A percentile compares a stretch with the other conserved stretches of the same genome.
These are phyloP conservation scores for Eucalyptus fibrosa DNA, from an alignment of 345 rosid species.

Conservation along the genomic window DNA sequence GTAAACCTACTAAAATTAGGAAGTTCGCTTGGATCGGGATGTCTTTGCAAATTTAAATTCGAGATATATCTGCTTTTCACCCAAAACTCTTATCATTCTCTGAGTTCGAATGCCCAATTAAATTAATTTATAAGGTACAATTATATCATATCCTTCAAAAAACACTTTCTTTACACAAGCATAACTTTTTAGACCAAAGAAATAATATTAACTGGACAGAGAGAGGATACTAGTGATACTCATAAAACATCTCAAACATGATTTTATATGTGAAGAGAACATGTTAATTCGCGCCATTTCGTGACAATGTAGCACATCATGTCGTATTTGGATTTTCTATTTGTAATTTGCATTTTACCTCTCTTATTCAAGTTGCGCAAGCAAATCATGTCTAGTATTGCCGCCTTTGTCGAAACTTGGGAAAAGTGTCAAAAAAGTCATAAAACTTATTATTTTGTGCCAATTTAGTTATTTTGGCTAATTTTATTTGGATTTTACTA, in stretches of 20 bases:
- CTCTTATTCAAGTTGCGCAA: neutral
- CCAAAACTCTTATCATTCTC: neutral
- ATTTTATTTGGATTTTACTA: no score
- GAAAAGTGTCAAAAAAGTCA: no score
- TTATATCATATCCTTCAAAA: neutral
- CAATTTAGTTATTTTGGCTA: rapidly evolving
- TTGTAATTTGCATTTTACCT: no score
- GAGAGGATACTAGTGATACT: neutral
- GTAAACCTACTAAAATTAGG: neutral
- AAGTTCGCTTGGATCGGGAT: neutral
- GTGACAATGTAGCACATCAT: neutral
- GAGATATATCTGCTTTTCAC: neutral
- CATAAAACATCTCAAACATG: no score
- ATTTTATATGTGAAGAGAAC: neutral
- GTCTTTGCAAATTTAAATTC: neutral
- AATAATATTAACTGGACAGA: no score
- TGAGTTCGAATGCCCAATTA: neutral
- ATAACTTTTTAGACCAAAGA: no score
- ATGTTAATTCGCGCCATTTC: no score
- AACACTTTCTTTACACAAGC: no score
- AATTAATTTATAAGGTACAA: no score
- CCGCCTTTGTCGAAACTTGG: rapidly evolving
- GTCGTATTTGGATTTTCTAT: no score
- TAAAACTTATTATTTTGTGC: no score
- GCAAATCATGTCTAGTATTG: neutral